A percentile compares a stretch with the other conserved stretches of the same genome.
These are phyloP conservation scores for Penicillium coprophilum DNA, from an alignment of 495 filamentous ascomycete species.

Conservation along the genomic window DNA sequence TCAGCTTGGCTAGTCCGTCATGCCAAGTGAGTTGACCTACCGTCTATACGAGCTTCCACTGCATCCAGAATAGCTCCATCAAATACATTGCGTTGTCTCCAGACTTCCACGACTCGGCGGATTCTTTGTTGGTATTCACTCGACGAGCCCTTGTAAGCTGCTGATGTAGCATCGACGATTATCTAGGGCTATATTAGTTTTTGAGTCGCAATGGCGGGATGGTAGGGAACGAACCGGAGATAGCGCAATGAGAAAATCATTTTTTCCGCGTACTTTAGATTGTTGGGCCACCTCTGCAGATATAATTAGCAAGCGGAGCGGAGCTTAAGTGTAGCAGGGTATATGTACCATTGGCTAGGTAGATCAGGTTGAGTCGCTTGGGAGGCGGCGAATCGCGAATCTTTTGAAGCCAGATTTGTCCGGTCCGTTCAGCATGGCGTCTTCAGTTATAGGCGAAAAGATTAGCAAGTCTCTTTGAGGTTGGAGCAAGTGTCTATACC, in stretches of 20 bases:
- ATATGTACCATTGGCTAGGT: constrained; percentile 84
- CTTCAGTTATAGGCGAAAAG: constrained; percentile 42
- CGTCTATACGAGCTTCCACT: constrained; percentile 75
- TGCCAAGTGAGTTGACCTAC: constrained; percentile 41
- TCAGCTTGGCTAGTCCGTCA: constrained; percentile 9
- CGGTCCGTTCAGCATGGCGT: constrained; percentile 85
- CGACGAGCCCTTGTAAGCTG: constrained; percentile 82
- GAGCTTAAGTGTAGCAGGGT: neutral
- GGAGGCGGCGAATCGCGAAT: constrained; percentile 78
- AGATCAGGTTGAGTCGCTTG: constrained; percentile 88
- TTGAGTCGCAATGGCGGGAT: neutral
- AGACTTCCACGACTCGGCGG: constrained; percentile 86
- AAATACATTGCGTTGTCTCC: constrained; percentile 87
- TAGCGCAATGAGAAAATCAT: constrained; percentile 89
- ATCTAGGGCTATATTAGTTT: constrained; percentile 48
- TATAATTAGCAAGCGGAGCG: constrained; percentile 20
- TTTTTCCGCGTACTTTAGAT: constrained; percentile 83
- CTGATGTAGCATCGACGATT: constrained; percentile 79
- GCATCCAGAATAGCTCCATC: constrained; percentile 70
- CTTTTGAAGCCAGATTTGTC: constrained; percentile 83
- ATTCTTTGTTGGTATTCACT: constrained; percentile 85
- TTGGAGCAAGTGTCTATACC: constrained; percentile 52
- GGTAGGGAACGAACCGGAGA: constrained; percentile 57
- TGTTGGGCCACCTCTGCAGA: constrained; percentile 87
- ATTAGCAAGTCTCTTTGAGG: constrained; percentile 26